Conservation (phyloP, 208 protist genomes). For the Leishmania tarentolae region DNA sequence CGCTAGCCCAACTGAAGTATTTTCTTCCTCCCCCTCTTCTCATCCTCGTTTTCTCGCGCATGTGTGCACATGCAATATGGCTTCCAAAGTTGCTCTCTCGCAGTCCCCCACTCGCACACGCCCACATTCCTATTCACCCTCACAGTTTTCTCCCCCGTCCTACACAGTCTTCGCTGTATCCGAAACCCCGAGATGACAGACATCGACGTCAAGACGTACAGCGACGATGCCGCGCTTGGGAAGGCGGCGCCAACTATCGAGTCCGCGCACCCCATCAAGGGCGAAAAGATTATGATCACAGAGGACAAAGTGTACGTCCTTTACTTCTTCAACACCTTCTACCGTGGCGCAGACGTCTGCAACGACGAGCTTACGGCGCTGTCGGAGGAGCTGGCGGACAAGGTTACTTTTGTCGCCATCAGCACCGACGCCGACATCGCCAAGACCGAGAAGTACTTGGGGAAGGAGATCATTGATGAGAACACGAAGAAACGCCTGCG, state of each 20-base stretch:
- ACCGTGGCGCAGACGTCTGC: slow-evolving; percentile 86
- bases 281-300: slow-evolving; percentile 60
- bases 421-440: slow-evolving; percentile 88
- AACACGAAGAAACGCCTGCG: slow-evolving; percentile 91
- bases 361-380: slow-evolving; percentile 91
- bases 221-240: slow-evolving; percentile 77
- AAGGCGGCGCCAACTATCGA: slow-evolving; percentile 68
- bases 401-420: slow-evolving; percentile 84
- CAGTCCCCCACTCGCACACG: background rate
- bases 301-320: slow-evolving; percentile 79
- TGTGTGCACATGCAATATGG: background rate
- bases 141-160: background rate
- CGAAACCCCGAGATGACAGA: slow-evolving; percentile 47
- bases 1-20: background rate
- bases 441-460: slow-evolving; percentile 92
- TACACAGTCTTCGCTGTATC: background rate
- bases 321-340: slow-evolving; percentile 94
- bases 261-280: slow-evolving; percentile 70
- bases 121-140: background rate
- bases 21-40: background rate
- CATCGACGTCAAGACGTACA: slow-evolving; percentile 90
- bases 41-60: background rate
- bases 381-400: slow-evolving; percentile 71
- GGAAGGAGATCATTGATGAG: slow-evolving; percentile 85
- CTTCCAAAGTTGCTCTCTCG: slow-evolving; percentile 3